These are phyloP conservation scores for Hermanozyma aechmeae DNA, from an alignment of 805 yeast species.

Conservation along the genomic window DNA sequence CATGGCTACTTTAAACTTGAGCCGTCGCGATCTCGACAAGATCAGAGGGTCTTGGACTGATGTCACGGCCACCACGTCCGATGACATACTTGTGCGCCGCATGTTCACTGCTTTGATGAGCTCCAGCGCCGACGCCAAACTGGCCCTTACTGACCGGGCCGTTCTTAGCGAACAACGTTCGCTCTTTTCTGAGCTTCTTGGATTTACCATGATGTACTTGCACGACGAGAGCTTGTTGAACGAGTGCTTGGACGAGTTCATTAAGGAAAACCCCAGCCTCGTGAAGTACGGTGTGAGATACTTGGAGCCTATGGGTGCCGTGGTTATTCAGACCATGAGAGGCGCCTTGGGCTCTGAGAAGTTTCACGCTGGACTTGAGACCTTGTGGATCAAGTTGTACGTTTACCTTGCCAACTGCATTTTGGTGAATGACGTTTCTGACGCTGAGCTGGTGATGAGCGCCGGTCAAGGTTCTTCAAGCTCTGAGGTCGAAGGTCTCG, in stretches of 20 bases:
- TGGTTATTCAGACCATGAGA: slow-evolving; percentile 27
- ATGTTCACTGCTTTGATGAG: slow-evolving; percentile 25
- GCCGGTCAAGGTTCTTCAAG: background rate
- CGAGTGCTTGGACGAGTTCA: slow-evolving; percentile 25
- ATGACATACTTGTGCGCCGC: slow-evolving; percentile 19
- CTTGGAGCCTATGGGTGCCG: slow-evolving; percentile 34
- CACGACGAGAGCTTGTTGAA: slow-evolving; percentile 18
- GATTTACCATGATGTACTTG: slow-evolving; percentile 21
- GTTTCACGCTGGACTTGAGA: slow-evolving; percentile 23
- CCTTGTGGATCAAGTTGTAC: slow-evolving; percentile 30
- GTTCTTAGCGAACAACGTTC: slow-evolving; percentile 19
- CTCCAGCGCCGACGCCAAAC: slow-evolving; percentile 17
- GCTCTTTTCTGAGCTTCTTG: slow-evolving; percentile 28
- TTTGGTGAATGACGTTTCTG: slow-evolving; percentile 14
- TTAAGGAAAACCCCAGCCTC: slow-evolving; percentile 19
- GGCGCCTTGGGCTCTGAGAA: slow-evolving; percentile 23
- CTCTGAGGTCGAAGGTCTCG: background rate
- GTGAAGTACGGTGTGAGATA: slow-evolving; percentile 16
- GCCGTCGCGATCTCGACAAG: slow-evolving; percentile 9
- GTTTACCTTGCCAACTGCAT: slow-evolving; percentile 30
- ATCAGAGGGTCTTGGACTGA: slow-evolving; percentile 26
- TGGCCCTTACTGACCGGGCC: slow-evolving; percentile 12
- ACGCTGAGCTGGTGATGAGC: slow-evolving; percentile 4
- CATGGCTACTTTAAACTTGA: slow-evolving; percentile 6
- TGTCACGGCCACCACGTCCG: slow-evolving; percentile 18